Base-by-base conservation (phyloP, 202 grass and related monocot genomes). In the Bolboschoenoplectus hybrid region DNA sequence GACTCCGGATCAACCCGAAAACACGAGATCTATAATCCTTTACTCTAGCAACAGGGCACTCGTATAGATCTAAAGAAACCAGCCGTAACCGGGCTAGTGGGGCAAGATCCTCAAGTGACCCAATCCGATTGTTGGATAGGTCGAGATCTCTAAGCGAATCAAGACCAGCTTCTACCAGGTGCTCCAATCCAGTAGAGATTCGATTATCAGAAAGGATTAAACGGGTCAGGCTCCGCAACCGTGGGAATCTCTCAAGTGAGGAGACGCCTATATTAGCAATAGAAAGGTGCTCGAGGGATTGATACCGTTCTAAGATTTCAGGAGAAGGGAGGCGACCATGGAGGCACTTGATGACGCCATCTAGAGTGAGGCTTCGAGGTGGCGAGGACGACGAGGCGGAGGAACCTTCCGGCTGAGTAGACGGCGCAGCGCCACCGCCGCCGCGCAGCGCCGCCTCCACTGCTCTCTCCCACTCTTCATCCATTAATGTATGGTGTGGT, bases 21-120 rank as follows among this genome's bases (percentile, higher is more conserved):
- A 98, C 95, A 84, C 90, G 89, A 51, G 89, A 93, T 89, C 95
- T 93, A 81, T 95, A 98, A 80, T 98, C 95, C 84, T 95, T 98
- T 67, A 95, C 87, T 75, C 90, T 87, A 0, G 95, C 93, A 12
- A 98, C 91, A 50, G 95, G 95, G 49, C 95, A 95, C 90, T 98
- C 95, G 69, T 98, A 98, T 66, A 98, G 93, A 85, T 98, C 95
- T 76, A 98, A 88, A 12, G 93, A 98, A 34, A 93, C 88, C 45
- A 98, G 90, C 16, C 90, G 92, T 35, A 98, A 87, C 70, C 66
- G 81, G 12, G 95, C 93, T 35, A 98, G 89, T 61, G 95, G 93
- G 7, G 93, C 84, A 16, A 98, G 91, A 60, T 93, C 93, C 85
- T 91, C 91, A 4, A 95, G 85, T 19, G 88, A 88, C 64, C 94